Evolutionary conservation across 495 filamentous ascomycete species (phyloP).

Genomic region (Bacidia gigantensis): DNA sequence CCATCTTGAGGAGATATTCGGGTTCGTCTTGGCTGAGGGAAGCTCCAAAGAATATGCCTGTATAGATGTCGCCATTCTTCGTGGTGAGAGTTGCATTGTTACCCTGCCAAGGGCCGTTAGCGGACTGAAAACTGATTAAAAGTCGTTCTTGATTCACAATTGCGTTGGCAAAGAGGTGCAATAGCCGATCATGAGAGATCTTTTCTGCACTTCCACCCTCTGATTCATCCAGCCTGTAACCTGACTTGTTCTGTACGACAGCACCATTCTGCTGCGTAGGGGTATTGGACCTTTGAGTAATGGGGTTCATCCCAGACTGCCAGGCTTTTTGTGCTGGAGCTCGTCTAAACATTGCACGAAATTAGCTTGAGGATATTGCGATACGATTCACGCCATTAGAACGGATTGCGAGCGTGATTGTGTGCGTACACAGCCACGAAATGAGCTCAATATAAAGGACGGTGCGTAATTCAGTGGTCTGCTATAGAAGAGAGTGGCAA

Average conservation of each 20-base stretch:
- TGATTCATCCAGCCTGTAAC: constrained; percentile 30
- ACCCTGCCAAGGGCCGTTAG: constrained; percentile 42
- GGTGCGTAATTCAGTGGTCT: too few species aligned
- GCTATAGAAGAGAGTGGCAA: too few species aligned
- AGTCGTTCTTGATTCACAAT: constrained; percentile 38
- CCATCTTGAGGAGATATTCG: constrained; percentile 69
- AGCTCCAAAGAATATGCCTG: constrained; percentile 53
- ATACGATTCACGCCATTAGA: too few species aligned
- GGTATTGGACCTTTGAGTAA: constrained; percentile 43
- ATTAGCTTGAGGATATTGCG: not conserved
- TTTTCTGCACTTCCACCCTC: constrained; percentile 46
- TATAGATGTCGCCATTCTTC: constrained; percentile 57
- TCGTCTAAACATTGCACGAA: constrained; percentile 22
- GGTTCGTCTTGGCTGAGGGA: constrained; percentile 43
- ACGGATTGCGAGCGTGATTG: too few species aligned
- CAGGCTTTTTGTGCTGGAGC: constrained; percentile 47
- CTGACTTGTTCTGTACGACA: constrained; percentile 29
- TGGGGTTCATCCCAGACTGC: constrained; percentile 49
- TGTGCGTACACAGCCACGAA: too few species aligned
- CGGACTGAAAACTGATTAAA: not conserved
- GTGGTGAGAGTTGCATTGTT: constrained; percentile 51
- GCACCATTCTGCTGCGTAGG: constrained; percentile 41
- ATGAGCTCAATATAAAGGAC: too few species aligned
- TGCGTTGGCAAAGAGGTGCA: constrained; percentile 48
- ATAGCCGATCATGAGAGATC: constrained; percentile 50